Evolutionary conservation across 2,329 filamentous ascomycete species (phyloP).

Genomic region (Septoria petroselini): DNA sequence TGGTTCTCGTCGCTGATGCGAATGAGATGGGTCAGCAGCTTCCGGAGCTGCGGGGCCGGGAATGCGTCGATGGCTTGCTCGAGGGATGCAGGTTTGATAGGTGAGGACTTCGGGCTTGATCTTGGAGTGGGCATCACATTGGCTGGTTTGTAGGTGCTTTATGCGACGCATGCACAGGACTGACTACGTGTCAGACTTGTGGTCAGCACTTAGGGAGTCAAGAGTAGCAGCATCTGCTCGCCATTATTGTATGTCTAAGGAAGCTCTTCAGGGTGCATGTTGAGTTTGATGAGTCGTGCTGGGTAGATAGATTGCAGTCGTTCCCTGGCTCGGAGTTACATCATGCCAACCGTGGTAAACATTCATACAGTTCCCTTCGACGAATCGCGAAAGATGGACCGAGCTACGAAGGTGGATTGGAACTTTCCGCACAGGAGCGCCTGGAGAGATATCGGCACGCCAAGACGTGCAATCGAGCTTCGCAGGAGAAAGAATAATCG

Average conservation of each 20-base stretch:
- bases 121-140: background rate
- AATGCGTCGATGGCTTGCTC: background rate
- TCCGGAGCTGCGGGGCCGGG: background rate
- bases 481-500: too few relatives aligned
- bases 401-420: too few relatives aligned
- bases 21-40: background rate
- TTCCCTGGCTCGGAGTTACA: too few relatives aligned
- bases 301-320: background rate
- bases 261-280: conserved; percentile 1
- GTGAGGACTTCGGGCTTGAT: background rate
- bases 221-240: background rate
- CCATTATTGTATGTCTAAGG: background rate
- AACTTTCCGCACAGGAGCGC: too few relatives aligned
- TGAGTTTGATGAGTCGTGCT: conserved; percentile 2
- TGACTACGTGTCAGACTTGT: background rate
- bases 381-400: too few relatives aligned
- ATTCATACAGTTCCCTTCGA: too few relatives aligned
- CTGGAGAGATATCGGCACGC: too few relatives aligned
- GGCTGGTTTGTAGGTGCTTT: too few relatives aligned
- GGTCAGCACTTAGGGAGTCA: background rate
- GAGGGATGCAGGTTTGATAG: background rate
- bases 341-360: too few relatives aligned
- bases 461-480: too few relatives aligned
- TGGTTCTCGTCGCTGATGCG: background rate
- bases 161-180: too few relatives aligned